phyloP scores from a whole-genome alignment of 2,329 filamentous ascomycete genomes.

The Cryphonectria radicalis region DNA sequence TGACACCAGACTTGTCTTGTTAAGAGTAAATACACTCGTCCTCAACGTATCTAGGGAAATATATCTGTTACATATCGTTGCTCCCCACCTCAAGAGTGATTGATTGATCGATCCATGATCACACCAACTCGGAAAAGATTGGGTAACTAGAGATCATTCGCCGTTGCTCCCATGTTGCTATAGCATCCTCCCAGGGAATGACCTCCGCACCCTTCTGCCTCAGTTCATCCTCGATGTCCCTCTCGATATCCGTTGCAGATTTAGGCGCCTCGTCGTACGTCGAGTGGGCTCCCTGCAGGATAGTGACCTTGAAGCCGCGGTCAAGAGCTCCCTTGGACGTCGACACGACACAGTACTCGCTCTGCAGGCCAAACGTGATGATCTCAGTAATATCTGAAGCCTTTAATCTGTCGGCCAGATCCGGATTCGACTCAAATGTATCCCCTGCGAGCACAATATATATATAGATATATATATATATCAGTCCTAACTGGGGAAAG shows the following conservation, averaged over 20 bases:
- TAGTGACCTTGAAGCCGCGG: conserved; percentile 37
- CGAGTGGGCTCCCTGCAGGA: conserved; percentile 39
- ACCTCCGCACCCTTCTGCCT: conserved; percentile 32
- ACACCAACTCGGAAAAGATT: conserved; percentile 20
- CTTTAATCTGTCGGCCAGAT: conserved; percentile 35
- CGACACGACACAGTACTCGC: conserved; percentile 38
- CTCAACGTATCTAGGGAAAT: not conserved
- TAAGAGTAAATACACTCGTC: not conserved
- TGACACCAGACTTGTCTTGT: not conserved
- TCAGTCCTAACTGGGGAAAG: not conserved
- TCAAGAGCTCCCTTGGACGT: conserved; percentile 37
- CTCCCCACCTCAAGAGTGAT: not conserved
- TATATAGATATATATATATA: too few relatives aligned
- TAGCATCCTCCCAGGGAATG: conserved; percentile 33
- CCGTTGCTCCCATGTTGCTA: conserved; percentile 26
- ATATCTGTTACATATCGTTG: not conserved
- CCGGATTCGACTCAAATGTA: conserved; percentile 39
- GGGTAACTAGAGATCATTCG: conserved; percentile 26
- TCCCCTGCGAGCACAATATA: conserved; percentile 30
- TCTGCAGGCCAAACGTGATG: conserved; percentile 39
- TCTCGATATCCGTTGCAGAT: conserved; percentile 36
- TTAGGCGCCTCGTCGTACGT: conserved; percentile 35
- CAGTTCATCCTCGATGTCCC: conserved; percentile 35
- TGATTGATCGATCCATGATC: not conserved
- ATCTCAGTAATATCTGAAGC: conserved; percentile 33